Conservation (phyloP, 768 basidiomycete species). For the Auricularia cornea region DNA sequence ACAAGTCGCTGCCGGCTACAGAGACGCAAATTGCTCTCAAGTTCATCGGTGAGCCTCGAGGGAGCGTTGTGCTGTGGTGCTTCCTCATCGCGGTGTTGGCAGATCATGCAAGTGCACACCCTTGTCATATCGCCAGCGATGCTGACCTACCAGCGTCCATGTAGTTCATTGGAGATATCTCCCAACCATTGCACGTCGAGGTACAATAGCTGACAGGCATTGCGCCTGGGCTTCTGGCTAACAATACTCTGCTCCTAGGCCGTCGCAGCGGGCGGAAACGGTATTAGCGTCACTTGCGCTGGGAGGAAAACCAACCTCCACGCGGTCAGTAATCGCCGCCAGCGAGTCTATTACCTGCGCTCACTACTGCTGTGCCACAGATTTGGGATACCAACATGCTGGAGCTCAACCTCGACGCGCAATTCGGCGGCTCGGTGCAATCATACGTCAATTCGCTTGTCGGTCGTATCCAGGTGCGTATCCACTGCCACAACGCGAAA, state of each 20-base stretch:
- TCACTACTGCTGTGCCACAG: background rate
- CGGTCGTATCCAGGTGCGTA: constrained; percentile 32
- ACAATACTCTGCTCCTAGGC: constrained; percentile 25
- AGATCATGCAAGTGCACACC: too few relatives aligned
- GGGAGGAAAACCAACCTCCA: constrained; percentile 38
- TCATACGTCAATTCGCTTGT: constrained; percentile 32
- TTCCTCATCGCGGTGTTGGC: too few relatives aligned
- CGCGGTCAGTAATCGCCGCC: constrained; percentile 12
- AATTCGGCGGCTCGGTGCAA: constrained; percentile 12
- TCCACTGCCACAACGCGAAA: too few relatives aligned
- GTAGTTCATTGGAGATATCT: constrained; percentile 39
- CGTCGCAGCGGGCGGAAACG: constrained; percentile 35
- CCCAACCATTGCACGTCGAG: constrained; percentile 37
- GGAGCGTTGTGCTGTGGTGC: too few relatives aligned
- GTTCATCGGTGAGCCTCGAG: constrained; percentile 33
- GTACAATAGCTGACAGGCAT: background rate
- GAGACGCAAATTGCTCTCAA: constrained; percentile 45
- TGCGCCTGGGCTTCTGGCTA: background rate
- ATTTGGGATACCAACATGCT: constrained; percentile 14
- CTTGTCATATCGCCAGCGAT: background rate
- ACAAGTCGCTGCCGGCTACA: constrained; percentile 31
- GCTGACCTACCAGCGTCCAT: background rate
- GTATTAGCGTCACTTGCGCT: constrained; percentile 32
- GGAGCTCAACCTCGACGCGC: constrained; percentile 14
- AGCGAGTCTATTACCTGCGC: background rate